These are phyloP conservation scores for Pyracantha coccinea DNA, from an alignment of 331 rosid genomes.

Conservation along the genomic window DNA sequence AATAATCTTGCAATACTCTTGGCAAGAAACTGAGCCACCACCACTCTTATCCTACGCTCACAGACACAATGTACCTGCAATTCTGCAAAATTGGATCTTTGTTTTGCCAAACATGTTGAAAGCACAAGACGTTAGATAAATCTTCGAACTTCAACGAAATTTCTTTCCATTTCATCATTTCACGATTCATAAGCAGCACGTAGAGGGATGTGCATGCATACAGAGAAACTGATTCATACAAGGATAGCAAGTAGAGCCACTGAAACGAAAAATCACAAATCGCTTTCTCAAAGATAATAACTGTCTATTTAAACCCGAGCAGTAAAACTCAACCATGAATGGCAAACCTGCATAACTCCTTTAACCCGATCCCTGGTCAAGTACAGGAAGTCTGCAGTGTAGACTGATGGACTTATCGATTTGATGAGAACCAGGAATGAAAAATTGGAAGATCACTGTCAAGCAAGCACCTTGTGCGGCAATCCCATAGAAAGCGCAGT, in stretches of 20 bases:
- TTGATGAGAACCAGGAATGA: slow-evolving; percentile 65
- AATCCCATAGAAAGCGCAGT: slow-evolving; percentile 84
- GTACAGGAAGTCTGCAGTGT: slow-evolving; percentile 88
- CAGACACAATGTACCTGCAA: neutral
- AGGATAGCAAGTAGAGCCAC: neutral
- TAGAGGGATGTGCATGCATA: neutral
- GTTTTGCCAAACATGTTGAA: neutral
- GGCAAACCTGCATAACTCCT: neutral
- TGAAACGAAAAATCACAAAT: neutral
- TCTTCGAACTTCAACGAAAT: neutral
- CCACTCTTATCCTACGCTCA: too few relatives aligned
- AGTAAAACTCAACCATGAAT: neutral
- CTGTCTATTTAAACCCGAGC: neutral
- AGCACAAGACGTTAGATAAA: neutral
- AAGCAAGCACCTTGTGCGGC: slow-evolving; percentile 67
- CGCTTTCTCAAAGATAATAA: neutral
- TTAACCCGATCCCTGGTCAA: slow-evolving; percentile 52
- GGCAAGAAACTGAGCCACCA: too few relatives aligned
- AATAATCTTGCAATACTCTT: too few relatives aligned
- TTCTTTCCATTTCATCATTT: neutral
- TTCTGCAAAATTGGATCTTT: neutral
- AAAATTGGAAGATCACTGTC: slow-evolving; percentile 78
- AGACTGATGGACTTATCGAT: slow-evolving; percentile 81
- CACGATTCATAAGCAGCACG: neutral
- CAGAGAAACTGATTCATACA: neutral